phyloP scores from a whole-genome alignment of 2,329 filamentous ascomycete species.

The Coccinonectria pachysandricola region DNA sequence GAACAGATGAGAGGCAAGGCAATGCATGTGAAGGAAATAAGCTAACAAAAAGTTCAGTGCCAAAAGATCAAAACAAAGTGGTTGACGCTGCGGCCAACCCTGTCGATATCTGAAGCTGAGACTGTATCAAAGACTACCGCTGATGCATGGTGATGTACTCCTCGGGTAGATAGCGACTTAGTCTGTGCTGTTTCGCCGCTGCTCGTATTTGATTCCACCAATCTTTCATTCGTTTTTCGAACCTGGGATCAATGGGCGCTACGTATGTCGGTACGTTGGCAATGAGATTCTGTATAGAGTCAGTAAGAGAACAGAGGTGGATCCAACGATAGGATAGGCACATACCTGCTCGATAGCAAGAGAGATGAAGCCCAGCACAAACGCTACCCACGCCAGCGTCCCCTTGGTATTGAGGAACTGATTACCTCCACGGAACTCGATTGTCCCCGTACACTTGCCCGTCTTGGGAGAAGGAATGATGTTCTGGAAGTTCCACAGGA shows the following conservation, averaged over 20 bases:
- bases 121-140: no score
- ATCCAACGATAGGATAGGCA: not conserved
- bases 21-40: no score
- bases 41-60: slow-evolving; percentile 2
- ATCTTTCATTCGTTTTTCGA: slow-evolving; percentile 17
- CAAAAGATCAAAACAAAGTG: slow-evolving; percentile 1
- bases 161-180: slow-evolving; percentile 24
- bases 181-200: slow-evolving; percentile 25
- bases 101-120: not conserved
- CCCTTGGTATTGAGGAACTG: slow-evolving; percentile 28
- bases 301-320: slow-evolving; percentile 1
- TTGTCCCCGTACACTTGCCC: slow-evolving; percentile 26
- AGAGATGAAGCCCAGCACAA: slow-evolving; percentile 29
- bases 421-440: slow-evolving; percentile 30
- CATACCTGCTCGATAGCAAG: slow-evolving; percentile 26
- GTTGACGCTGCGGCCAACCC: no score
- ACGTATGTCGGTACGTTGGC: slow-evolving; percentile 18
- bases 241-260: slow-evolving; percentile 19
- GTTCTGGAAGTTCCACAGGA: slow-evolving; percentile 32
- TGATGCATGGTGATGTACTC: slow-evolving; percentile 25
- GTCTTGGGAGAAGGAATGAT: slow-evolving; percentile 28
- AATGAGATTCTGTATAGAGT: slow-evolving; percentile 21
- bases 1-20: no score
- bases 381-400: slow-evolving; percentile 29
- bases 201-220: slow-evolving; percentile 27